These are phyloP conservation scores for Phialemoniopsis sp. DNA, from an alignment of 2,329 filamentous ascomycete species.

Conservation along the genomic window DNA sequence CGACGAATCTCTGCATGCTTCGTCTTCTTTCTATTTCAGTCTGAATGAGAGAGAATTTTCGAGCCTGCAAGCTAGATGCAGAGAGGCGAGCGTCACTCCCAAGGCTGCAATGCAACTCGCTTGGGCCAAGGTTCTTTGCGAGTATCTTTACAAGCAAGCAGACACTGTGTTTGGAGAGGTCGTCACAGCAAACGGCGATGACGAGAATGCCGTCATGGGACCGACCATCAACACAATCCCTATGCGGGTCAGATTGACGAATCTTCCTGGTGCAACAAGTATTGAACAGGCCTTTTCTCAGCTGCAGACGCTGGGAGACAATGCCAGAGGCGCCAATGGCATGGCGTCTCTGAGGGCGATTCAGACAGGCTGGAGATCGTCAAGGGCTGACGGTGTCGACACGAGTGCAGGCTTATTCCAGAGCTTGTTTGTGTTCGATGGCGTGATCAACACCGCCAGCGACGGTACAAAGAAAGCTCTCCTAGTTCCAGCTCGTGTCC, in stretches of 20 bases:
- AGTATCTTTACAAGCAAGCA: conserved; percentile 10
- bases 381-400: conserved; percentile 4
- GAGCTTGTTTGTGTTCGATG: conserved; percentile 18
- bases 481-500: neutral
- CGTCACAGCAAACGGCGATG: conserved; percentile 5
- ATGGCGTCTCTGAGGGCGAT: conserved; percentile 15
- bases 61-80: conserved; percentile 9
- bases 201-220: conserved; percentile 3
- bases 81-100: conserved; percentile 6
- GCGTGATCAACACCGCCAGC: conserved; percentile 4
- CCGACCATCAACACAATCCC: conserved; percentile 16
- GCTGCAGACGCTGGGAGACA: conserved; percentile 10
- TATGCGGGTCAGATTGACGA: conserved; percentile 8
- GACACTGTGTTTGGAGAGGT: conserved; percentile 16
- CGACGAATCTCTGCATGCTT: conserved; percentile 2
- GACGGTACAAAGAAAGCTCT: neutral
- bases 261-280: neutral
- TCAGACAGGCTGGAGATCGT: conserved; percentile 15
- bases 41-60: conserved; percentile 4
- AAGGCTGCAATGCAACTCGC: conserved; percentile 15
- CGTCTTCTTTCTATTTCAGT: conserved; percentile 7
- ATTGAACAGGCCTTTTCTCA: conserved; percentile 6
- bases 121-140: conserved; percentile 15
- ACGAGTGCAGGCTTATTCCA: conserved; percentile 12
- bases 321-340: conserved; percentile 7